Evolutionary conservation across 2,329 filamentous ascomycete species (phyloP).

Genomic region (Beauveria varroae): DNA sequence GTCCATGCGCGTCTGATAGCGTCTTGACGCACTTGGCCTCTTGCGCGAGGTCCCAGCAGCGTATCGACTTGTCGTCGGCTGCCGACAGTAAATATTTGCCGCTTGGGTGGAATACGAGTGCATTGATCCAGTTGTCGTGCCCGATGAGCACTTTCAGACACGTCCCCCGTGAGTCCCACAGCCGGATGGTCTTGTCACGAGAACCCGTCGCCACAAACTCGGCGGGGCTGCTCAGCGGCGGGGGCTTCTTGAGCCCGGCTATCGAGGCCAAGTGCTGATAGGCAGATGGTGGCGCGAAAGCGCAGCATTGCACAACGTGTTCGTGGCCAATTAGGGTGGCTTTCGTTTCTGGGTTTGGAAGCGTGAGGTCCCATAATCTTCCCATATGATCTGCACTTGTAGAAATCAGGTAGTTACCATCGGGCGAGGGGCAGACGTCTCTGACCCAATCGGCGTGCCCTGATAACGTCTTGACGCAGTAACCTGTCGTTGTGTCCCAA

Average conservation of each 20-base stretch:
- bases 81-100: conserved; percentile 85
- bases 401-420: conserved; percentile 77
- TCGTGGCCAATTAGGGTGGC: conserved; percentile 80
- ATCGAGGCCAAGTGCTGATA: conserved; percentile 72
- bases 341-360: conserved; percentile 59
- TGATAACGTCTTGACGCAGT: conserved; percentile 81
- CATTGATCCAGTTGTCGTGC: conserved; percentile 92
- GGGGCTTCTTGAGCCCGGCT: conserved; percentile 77
- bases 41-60: conserved; percentile 90
- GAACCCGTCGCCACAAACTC: conserved; percentile 88
- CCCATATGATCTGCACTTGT: conserved; percentile 76
- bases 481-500: conserved; percentile 91
- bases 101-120: conserved; percentile 79
- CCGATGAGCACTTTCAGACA: conserved; percentile 77
- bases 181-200: conserved; percentile 80
- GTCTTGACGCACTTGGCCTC: conserved; percentile 86
- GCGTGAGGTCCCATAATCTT: conserved; percentile 76
- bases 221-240: conserved; percentile 63
- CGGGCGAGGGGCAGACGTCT: conserved; percentile 72
- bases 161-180: conserved; percentile 83
- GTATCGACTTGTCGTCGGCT: conserved; percentile 82
- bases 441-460: conserved; percentile 90
- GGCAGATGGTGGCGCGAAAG: conserved; percentile 70
- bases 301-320: conserved; percentile 77
- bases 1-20: conserved; percentile 67